Base-by-base conservation (phyloP, 2,329 filamentous ascomycete species). In the Calonectria hawksworthii region DNA sequence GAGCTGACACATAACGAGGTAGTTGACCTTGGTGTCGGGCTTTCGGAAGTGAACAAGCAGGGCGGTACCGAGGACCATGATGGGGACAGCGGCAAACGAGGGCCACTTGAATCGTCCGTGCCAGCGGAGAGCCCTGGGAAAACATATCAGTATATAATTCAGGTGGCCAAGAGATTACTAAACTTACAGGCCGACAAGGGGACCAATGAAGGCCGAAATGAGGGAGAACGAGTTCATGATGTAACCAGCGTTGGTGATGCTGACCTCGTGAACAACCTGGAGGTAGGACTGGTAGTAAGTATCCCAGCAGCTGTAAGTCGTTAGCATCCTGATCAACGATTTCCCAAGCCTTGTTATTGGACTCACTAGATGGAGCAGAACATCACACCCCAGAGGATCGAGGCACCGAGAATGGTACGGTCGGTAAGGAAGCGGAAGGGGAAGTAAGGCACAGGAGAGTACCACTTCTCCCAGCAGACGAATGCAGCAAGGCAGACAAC, bases 381-480 rank as follows among this genome's bases (percentile, higher is more conserved):
- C 52, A 88, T 81, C 69, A 84, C 82, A 3, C 79, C 80, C 4
- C 84, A 80, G 8, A 88, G 80, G 61, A 85, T 65, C 74, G 87
- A 89, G 8, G 88, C 86, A 1, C 89, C 89, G 18, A 88, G 79
- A 34, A 90, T 86, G 2, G 88, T 90, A 34, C 85, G 86, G 72
- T 89, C 85, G 18, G 83, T 84, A 78, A 91, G 84, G 73, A 92
- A 84, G 65, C 84, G 80, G 80, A 87, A 90, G 0, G 88, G 89
- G 0, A 91, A 76, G 30, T 88, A 85, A 1, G 79, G 81, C 18
- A 86, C 68, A 41, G 75, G 65, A n/a, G 65, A 68, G 16, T 23
- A 68, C 47, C 85, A 92, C 36, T 84, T 87, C 83, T 94, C 92
- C 88, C 90, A 93, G 1, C 89, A 73, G 3, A 85, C 88, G 75